Conservation (phyloP, 192 early-diverging fungal genomes). For the Cladochytrium replicatum region DNA sequence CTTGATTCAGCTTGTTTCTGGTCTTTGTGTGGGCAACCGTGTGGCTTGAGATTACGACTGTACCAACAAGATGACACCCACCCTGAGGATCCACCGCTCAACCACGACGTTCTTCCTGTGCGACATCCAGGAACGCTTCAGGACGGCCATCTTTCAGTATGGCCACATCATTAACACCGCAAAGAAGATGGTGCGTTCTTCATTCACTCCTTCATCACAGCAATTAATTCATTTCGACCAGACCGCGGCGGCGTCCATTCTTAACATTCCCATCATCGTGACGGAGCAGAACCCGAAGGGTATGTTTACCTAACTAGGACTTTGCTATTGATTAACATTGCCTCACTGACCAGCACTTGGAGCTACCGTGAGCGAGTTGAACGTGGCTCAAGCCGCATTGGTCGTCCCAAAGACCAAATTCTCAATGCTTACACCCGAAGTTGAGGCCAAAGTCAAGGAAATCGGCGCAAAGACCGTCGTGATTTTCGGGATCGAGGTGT, state of each 20-base stretch:
- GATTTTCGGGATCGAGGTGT: constrained; percentile 84
- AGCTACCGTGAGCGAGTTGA: constrained; percentile 64
- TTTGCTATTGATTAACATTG: constrained; percentile 3
- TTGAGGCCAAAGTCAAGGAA: constrained; percentile 41
- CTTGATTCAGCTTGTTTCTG: too few relatives aligned
- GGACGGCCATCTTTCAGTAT: constrained; percentile 67
- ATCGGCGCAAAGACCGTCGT: constrained; percentile 54
- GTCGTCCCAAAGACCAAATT: constrained; percentile 73
- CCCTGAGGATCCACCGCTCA: too few relatives aligned
- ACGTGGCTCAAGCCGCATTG: constrained; percentile 50
- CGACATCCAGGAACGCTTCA: constrained; percentile 76
- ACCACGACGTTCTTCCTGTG: constrained; percentile 86
- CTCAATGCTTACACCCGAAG: constrained; percentile 69
- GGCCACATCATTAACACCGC: constrained; percentile 70
- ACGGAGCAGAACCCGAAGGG: constrained; percentile 81
- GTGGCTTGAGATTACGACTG: too few relatives aligned
- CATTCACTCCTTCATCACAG: constrained; percentile 6
- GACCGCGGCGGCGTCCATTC: constrained; percentile 59
- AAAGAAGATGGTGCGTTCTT: constrained; percentile 75
- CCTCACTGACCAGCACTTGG: too few relatives aligned
- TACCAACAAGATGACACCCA: too few relatives aligned
- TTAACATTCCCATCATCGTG: constrained; percentile 76
- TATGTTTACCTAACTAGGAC: constrained; percentile 8
- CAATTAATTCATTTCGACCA: constrained; percentile 14
- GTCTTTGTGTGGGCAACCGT: too few relatives aligned